Evolutionary conservation across 495 filamentous ascomycete genomes (phyloP), one percentile per base, ranked within the genome.

Genomic region (Pyronema domesticum): DNA sequence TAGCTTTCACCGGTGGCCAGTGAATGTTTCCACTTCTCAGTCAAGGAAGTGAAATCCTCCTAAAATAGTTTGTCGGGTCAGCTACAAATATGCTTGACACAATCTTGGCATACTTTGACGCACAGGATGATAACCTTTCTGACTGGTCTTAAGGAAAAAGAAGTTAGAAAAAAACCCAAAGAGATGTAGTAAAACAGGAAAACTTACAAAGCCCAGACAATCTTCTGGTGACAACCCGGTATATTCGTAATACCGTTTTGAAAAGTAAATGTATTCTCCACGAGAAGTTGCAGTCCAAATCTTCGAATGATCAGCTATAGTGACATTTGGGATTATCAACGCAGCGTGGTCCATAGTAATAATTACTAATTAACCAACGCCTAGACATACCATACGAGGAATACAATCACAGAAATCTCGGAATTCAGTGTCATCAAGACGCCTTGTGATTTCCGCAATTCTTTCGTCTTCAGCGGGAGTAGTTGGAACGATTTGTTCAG

Each of bases 321-420:
- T 30, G 23, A 30, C 23, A 2, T 30, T 30, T 30, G 23, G 23
- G 23, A 30, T 30, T 30, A 30, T 30, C 23, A 30, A 30, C 5
- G 23, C 23, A 30, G 23, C 23, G 23, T 30, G 23, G 23, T 30
- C 23, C 23, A 30, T 30, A 30, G 23, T 30, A 30, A 30, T 2
- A 30, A 34, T 48, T 6, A 18, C 14, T n/a, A 35, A 18, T 17
- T 11, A 37, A 48, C 8, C 14, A 53, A 17, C 18, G 6, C 18
- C 7, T 18, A 42, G 48, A 56, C 67, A 17, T 60, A 78, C 73
- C 68, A 84, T 72, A 61, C 80, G 78, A 7, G 82, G 82, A 70
- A 85, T 79, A 14, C 75, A 76, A 52, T 85, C 80, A 56, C 78
- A 81, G 52, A 86, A 85, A 10, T 78, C 67, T 59, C 76, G 72